These are phyloP conservation scores for Trichosporon sp. DNA, from an alignment of 1,284 basidiomycete species.

Conservation along the genomic window DNA sequence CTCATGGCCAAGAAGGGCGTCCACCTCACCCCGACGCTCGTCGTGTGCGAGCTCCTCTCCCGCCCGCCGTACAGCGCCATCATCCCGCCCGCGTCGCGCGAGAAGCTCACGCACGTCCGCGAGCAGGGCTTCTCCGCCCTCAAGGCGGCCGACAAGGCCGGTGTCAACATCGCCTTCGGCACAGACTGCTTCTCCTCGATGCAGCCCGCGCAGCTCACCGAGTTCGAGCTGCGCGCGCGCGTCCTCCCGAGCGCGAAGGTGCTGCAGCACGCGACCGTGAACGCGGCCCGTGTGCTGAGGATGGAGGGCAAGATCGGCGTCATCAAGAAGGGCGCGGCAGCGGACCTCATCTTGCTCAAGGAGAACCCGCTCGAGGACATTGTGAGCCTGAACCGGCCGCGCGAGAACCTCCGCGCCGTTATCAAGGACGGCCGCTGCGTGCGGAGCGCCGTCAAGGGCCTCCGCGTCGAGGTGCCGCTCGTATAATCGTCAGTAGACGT, in stretches of 20 bases:
- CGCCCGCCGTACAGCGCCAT: conserved; percentile 26
- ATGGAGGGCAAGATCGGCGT: conserved; percentile 49
- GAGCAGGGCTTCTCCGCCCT: conserved; percentile 24
- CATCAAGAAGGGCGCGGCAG: conserved; percentile 48
- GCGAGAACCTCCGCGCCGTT: conserved; percentile 35
- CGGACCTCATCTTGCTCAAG: conserved; percentile 53
- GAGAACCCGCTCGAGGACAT: conserved; percentile 54
- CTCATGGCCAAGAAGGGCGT: conserved; percentile 50
- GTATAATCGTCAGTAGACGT: conserved; percentile 5
- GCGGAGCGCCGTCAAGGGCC: conserved; percentile 18
- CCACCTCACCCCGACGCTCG: conserved; percentile 53
- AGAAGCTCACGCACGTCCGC: conserved; percentile 26
- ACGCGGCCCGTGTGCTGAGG: conserved; percentile 50
- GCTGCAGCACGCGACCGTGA: conserved; percentile 53
- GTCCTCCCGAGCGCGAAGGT: conserved; percentile 49
- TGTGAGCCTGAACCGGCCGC: conserved; percentile 51
- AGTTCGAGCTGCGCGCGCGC: conserved; percentile 51
- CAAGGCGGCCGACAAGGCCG: conserved; percentile 30
- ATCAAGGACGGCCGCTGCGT: conserved; percentile 36
- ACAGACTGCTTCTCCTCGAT: conserved; percentile 29
- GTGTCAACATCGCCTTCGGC: conserved; percentile 33
- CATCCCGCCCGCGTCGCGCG: conserved; percentile 23
- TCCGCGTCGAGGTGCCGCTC: conserved; percentile 31
- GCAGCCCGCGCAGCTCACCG: conserved; percentile 30
- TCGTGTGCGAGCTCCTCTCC: conserved; percentile 32